Percentiles rank a stretch among this genome's conserved stretches.
These are phyloP conservation scores for Infundibulicybe gibba DNA, from an alignment of 768 basidiomycete genomes.

Conservation along the genomic window DNA sequence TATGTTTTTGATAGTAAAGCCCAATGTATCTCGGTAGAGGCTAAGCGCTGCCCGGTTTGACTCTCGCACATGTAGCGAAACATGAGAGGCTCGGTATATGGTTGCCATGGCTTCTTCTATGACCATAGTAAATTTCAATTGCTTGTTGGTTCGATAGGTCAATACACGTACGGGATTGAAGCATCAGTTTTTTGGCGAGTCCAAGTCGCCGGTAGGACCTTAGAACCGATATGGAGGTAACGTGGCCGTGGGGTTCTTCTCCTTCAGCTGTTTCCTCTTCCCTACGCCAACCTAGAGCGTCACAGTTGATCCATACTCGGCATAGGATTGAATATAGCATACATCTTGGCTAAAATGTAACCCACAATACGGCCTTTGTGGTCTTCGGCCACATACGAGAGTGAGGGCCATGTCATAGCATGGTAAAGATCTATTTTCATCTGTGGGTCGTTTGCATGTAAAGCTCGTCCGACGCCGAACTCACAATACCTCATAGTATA, in stretches of 20 bases:
- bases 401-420: constrained; percentile 90
- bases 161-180: constrained; percentile 76
- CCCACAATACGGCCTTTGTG: constrained; percentile 89
- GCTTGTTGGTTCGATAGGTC: background rate
- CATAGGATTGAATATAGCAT: constrained; percentile 3
- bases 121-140: background rate
- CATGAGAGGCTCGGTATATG: constrained; percentile 81
- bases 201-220: constrained; percentile 89
- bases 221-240: constrained; percentile 94
- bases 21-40: constrained; percentile 87
- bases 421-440: constrained; percentile 80
- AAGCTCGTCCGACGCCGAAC: constrained; percentile 7
- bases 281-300: constrained; percentile 33
- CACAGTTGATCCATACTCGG: constrained; percentile 6
- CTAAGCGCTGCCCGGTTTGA: constrained; percentile 91
- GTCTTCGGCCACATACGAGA: constrained; percentile 94
- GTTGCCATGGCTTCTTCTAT: constrained; percentile 90
- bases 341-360: constrained; percentile 97
- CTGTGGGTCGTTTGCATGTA: background rate
- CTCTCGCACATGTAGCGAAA: constrained; percentile 91
- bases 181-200: constrained; percentile 92
- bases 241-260: constrained; percentile 82
- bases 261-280: constrained; percentile 63
- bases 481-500: constrained; percentile 83
- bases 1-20: constrained; percentile 82